phyloP scores from a whole-genome alignment of 2,329 filamentous ascomycete species.

The Stagonosporopsis chrysanthemi region DNA sequence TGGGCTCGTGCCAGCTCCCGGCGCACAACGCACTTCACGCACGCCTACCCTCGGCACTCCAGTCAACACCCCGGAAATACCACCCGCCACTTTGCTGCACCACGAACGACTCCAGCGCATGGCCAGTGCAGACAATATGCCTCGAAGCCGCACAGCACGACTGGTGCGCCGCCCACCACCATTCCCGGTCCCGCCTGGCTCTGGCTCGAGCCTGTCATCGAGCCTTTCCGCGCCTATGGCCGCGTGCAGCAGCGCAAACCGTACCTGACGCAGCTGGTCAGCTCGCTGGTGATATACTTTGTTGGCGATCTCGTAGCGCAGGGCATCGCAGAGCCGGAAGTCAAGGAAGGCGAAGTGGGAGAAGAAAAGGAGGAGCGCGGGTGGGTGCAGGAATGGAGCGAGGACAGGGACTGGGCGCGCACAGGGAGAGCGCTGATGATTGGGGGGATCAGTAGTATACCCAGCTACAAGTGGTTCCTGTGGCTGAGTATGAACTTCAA shows the following conservation, averaged over 20 bases:
- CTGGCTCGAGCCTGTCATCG: slow-evolving; percentile 56
- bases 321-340: slow-evolving; percentile 56
- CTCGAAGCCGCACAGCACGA: slow-evolving; percentile 20
- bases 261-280: slow-evolving; percentile 79
- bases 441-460: slow-evolving; percentile 75
- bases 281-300: slow-evolving; percentile 79
- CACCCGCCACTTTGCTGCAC: slow-evolving; percentile 12
- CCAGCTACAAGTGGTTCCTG: slow-evolving; percentile 82
- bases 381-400: slow-evolving; percentile 53
- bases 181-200: slow-evolving; percentile 56
- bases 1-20: slow-evolving; percentile 33
- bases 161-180: slow-evolving; percentile 30
- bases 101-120: slow-evolving; percentile 18
- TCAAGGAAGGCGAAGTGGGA: slow-evolving; percentile 23
- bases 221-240: slow-evolving; percentile 66
- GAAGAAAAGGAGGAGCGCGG: slow-evolving; percentile 31
- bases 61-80: slow-evolving; percentile 13
- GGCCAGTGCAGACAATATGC: slow-evolving; percentile 28
- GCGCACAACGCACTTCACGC: slow-evolving; percentile 29
- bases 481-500: slow-evolving; percentile 86
- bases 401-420: slow-evolving; percentile 58
- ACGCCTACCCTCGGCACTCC: slow-evolving; percentile 20
- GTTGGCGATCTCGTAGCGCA: slow-evolving; percentile 81
- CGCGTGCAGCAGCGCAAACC: slow-evolving; percentile 75
- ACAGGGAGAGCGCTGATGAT: slow-evolving; percentile 77